Evolutionary conservation across 345 rosid species (phyloP).

Genomic region (Eucalyptus dawsonii): DNA sequence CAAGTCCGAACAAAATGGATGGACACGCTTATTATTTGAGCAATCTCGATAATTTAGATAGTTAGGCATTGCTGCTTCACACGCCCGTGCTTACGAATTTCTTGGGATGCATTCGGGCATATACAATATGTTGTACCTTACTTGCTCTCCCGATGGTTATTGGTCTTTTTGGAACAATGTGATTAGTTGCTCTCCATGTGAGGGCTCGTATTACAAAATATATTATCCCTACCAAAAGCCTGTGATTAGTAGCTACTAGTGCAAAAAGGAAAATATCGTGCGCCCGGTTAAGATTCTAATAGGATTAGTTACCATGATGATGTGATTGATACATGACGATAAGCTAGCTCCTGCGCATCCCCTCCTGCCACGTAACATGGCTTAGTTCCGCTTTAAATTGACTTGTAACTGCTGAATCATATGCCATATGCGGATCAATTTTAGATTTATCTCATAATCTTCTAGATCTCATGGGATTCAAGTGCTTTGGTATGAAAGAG

Average conservation of each 20-base stretch:
- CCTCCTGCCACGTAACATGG: background rate
- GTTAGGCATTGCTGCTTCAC: background rate
- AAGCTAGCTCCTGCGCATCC: background rate
- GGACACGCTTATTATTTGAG: background rate
- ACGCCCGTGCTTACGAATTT: background rate
- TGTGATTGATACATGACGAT: background rate
- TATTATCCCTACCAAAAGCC: background rate
- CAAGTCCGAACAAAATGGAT: background rate
- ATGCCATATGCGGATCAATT: background rate
- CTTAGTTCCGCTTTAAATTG: background rate
- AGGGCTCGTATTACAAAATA: background rate
- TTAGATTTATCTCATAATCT: background rate
- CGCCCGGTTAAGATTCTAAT: background rate
- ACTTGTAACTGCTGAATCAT: background rate
- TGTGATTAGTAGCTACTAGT: background rate
- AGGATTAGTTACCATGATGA: background rate
- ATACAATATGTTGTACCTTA: background rate
- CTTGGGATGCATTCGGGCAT: background rate
- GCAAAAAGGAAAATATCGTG: background rate
- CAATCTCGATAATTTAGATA: background rate
- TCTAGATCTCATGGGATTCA: background rate
- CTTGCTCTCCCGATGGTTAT: background rate
- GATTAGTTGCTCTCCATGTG: background rate
- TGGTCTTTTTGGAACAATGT: background rate
- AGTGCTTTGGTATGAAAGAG: background rate